Conservation (phyloP, 139 green algal genomes). For the Closterium sp. region DNA sequence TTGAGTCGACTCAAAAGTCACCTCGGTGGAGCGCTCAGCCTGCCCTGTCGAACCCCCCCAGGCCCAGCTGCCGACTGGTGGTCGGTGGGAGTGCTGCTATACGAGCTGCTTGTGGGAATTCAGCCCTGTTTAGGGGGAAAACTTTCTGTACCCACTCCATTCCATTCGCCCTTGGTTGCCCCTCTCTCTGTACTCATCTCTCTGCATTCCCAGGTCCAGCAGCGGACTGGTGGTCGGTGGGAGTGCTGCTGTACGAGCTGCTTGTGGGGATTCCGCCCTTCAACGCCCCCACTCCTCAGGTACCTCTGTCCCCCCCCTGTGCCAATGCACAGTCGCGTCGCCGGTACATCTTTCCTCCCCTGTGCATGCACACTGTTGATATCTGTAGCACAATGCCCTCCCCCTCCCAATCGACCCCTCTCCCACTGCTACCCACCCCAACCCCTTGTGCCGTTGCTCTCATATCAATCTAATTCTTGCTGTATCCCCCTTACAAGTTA, state of each 20-base stretch:
- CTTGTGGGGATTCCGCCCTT: constrained; percentile 80
- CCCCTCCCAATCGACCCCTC: too few species aligned
- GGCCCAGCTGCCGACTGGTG: constrained; percentile 77
- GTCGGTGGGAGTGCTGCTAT: constrained; percentile 84
- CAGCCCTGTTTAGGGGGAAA: background rate
- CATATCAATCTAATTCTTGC: background rate
- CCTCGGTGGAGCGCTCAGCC: too few species aligned
- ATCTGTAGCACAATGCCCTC: background rate
- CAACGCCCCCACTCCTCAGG: constrained; percentile 68
- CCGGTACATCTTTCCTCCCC: background rate
- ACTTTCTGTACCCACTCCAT: too few species aligned
- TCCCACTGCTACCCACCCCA: too few species aligned
- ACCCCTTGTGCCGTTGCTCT: background rate
- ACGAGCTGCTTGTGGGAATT: constrained; percentile 89
- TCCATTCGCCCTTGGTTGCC: too few species aligned
- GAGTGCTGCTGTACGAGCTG: constrained; percentile 86
- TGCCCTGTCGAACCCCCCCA: background rate
- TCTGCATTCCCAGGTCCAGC: constrained; percentile 20
- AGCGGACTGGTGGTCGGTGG: constrained; percentile 88
- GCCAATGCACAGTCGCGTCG: background rate
- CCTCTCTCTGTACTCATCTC: background rate
- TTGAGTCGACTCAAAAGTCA: too few species aligned
- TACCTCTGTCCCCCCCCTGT: background rate
- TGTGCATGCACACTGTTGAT: too few species aligned
- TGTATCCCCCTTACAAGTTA: background rate